Conservation (phyloP, 148 eudicot genomes). For the Nepenthes gracilis region DNA sequence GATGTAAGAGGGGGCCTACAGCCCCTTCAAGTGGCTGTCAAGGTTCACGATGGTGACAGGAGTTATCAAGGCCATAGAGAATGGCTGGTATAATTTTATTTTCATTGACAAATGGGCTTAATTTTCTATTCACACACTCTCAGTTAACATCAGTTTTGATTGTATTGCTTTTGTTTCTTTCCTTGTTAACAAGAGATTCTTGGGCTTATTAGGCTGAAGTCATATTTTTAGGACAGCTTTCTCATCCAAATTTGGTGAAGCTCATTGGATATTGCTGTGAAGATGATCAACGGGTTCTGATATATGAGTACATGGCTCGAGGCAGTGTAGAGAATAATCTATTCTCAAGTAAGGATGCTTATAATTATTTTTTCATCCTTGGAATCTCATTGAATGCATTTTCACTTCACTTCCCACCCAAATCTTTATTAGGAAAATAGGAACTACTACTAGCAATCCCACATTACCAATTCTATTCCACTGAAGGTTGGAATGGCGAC, state of each 20-base stretch:
- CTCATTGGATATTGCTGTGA: slow-evolving; percentile 87
- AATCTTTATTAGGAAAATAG: background rate
- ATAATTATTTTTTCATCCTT: background rate
- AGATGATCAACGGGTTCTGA: slow-evolving; percentile 63
- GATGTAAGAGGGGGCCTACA: slow-evolving; percentile 33
- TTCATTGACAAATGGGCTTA: background rate
- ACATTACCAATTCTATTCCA: background rate
- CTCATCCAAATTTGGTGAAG: slow-evolving; percentile 87
- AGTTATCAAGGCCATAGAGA: slow-evolving; percentile 84
- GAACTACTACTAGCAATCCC: background rate
- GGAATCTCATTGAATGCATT: background rate
- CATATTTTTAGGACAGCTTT: slow-evolving; percentile 82
- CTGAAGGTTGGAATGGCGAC: background rate
- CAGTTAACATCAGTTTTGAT: background rate
- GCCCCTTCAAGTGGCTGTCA: slow-evolving; percentile 71
- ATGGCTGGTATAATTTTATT: slow-evolving; percentile 53
- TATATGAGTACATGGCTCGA: slow-evolving; percentile 79
- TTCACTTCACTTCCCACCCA: background rate
- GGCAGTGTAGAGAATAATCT: slow-evolving; percentile 86
- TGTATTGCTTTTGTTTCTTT: background rate
- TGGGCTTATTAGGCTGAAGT: slow-evolving; percentile 53
- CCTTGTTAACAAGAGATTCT: background rate
- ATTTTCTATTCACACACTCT: background rate
- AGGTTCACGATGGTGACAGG: slow-evolving; percentile 82
- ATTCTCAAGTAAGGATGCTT: slow-evolving; percentile 56